These are phyloP conservation scores for Nicotiana obtusifolia DNA, from an alignment of 257 asterid genomes.

Conservation along the genomic window DNA sequence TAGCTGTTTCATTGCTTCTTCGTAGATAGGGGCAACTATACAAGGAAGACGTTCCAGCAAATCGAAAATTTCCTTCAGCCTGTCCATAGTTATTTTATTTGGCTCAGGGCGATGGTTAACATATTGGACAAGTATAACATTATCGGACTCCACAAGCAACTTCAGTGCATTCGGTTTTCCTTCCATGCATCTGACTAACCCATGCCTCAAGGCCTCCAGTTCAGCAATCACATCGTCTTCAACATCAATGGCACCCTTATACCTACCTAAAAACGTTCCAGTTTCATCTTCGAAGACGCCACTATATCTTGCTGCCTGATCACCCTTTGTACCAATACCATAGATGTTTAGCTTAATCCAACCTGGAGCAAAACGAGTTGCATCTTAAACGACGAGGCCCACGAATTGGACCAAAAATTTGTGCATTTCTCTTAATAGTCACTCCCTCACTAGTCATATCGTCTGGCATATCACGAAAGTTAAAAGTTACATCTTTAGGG, in stretches of 20 bases:
- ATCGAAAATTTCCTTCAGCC: too few species aligned
- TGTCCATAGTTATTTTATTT: too few species aligned
- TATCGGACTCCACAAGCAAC: background rate
- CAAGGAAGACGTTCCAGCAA: background rate
- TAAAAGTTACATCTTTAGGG: background rate
- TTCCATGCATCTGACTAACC: background rate
- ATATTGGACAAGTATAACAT: background rate
- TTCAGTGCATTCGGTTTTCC: background rate
- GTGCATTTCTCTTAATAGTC: background rate
- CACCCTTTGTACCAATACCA: background rate
- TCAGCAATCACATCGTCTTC: background rate
- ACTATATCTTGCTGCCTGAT: background rate
- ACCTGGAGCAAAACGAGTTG: background rate
- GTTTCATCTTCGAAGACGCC: background rate
- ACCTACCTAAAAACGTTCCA: background rate
- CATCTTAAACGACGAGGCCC: background rate
- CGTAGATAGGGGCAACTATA: background rate
- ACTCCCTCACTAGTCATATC: background rate
- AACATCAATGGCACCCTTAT: background rate
- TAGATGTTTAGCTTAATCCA: constrained; percentile 2
- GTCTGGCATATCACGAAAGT: background rate
- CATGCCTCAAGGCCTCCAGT: background rate
- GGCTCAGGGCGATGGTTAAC: background rate
- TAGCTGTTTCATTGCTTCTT: background rate
- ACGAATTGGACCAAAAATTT: too few species aligned